Base-by-base conservation (phyloP, 352 stramenopile genomes). In the Phytophthora sansomeana region DNA sequence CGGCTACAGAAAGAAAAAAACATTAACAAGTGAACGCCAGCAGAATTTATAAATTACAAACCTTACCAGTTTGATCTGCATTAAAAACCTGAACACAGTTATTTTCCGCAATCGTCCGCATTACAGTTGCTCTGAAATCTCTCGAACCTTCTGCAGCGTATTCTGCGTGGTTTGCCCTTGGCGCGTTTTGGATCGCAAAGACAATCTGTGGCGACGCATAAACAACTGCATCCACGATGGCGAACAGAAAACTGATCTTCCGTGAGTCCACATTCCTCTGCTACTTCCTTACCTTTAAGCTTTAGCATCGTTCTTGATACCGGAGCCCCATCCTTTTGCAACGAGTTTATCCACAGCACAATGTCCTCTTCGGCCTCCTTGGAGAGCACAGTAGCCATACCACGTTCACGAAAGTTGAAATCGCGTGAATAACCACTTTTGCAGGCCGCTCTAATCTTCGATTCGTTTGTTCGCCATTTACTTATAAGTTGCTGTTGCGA, bases 21-120 rank as follows among this genome's bases (percentile, higher is more conserved):
- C 29, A 35, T 29, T 19, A 35, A 41, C n/a, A 51, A 30, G 16
- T 53, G 13, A 17, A 24, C 16, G 13, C 21, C 7, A 43, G 21
- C 3, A 21, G 21, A 36, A 55, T 24, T 35, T 9, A 47, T 35
- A 7, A 53, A 33, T 16, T n/a, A 21, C 8, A 41, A 16, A 53
- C 29, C 17, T 29, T 55, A 43, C 48, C 48, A n/a, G 48, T 55
- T 33, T 44, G 32, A n/a, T 55, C 48, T 19, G 48, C 48, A 30
- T 55, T 63, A 49, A 56, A 56, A 5, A 63, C 56, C n/a, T 63
- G 43, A 6, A 38, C 24, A n/a, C 43, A 56, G 16, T 50, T 56
- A 6, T 57, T 38, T 33, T 57, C 33, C 10, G 56, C 46, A 36
- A 42, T 54, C 13, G 36, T 56, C 8, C 36, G 32, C 11, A 41